phyloP scores from a whole-genome alignment of 1,284 basidiomycete species.

The Sporisorium graminicola region DNA sequence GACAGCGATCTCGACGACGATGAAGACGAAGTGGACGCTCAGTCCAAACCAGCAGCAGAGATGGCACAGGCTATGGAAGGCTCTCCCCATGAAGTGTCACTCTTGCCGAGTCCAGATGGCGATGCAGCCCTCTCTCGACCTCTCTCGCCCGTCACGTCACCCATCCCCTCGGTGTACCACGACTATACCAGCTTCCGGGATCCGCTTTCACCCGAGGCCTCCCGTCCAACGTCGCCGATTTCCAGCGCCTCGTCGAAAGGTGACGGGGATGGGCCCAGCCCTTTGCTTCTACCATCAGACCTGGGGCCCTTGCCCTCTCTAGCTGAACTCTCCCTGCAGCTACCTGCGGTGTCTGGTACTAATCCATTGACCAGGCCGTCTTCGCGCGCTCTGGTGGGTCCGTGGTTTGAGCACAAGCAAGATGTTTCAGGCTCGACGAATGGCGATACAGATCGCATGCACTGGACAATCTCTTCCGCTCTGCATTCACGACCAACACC shows the following conservation, averaged over 20 bases:
- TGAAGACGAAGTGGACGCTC: slow-evolving; percentile 34
- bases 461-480: slow-evolving; percentile 30
- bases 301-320: slow-evolving; percentile 26
- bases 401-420: slow-evolving; percentile 33
- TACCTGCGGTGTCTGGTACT: slow-evolving; percentile 9
- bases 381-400: slow-evolving; percentile 12
- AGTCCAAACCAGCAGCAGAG: background rate
- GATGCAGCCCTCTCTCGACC: slow-evolving; percentile 16
- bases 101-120: slow-evolving; percentile 9
- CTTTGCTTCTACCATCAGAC: slow-evolving; percentile 30
- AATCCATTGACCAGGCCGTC: slow-evolving; percentile 9
- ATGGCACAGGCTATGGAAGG: background rate
- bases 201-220: slow-evolving; percentile 33
- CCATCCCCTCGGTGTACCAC: slow-evolving; percentile 24
- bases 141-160: slow-evolving; percentile 30
- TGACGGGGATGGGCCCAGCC: slow-evolving; percentile 28
- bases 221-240: slow-evolving; percentile 43
- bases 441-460: slow-evolving; percentile 31
- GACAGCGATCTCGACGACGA: slow-evolving; percentile 51
- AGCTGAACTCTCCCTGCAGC: slow-evolving; percentile 35
- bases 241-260: slow-evolving; percentile 45
- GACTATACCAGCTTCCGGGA: slow-evolving; percentile 25
- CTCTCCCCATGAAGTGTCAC: background rate
- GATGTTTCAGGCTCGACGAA: slow-evolving; percentile 4
- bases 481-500: slow-evolving; percentile 2